phyloP scores from a whole-genome alignment of 352 stramenopile genomes.

The Phytophthora fragariaefolia region DNA sequence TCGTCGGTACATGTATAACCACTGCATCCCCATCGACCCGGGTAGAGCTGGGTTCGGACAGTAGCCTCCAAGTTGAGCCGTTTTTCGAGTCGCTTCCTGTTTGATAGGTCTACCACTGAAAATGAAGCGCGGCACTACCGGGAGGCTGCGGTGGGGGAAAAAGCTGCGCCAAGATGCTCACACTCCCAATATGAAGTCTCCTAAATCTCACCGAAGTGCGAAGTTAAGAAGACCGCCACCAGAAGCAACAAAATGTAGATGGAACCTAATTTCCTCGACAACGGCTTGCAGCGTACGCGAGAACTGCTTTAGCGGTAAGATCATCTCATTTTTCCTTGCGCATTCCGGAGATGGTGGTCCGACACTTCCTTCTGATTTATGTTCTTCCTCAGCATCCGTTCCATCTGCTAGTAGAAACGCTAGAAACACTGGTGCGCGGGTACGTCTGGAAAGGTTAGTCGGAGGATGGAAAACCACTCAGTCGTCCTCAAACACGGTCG shows the following conservation, averaged over 20 bases:
- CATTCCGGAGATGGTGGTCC: not conserved
- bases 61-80: no score
- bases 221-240: constrained; percentile 1
- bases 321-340: constrained; percentile 11
- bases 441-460: no score
- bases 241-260: constrained; percentile 6
- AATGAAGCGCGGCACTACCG: constrained; percentile 22
- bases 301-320: constrained; percentile 11
- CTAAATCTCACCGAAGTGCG: not conserved
- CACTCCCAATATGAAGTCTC: constrained; percentile 2
- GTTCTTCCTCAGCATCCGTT: not conserved
- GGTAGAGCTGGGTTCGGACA: no score
- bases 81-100: constrained; percentile 37
- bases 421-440: no score
- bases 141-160: constrained; percentile 26
- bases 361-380: no score
- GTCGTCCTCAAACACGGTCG: no score
- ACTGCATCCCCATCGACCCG: not conserved
- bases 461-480: no score
- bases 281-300: not conserved
- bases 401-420: no score
- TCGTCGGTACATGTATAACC: constrained; percentile 1
- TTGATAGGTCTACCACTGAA: not conserved
- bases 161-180: constrained; percentile 6
- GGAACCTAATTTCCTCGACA: not conserved